These are phyloP conservation scores for Basidioascus undulatus DNA, from an alignment of 768 basidiomycete species.

Conservation along the genomic window DNA sequence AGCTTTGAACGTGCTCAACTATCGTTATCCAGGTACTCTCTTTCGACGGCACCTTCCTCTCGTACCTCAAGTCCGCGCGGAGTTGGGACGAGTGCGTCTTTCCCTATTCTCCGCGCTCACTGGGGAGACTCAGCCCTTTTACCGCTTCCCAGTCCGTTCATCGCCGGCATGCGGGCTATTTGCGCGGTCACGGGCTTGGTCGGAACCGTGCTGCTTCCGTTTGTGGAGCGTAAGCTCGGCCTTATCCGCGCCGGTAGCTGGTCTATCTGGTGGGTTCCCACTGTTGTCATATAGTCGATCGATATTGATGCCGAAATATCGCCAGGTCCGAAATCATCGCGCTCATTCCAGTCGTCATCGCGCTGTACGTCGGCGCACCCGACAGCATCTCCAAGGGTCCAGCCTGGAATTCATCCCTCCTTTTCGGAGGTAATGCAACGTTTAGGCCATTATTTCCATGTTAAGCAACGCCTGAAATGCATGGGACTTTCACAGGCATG, in stretches of 20 bases:
- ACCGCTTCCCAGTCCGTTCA: slow-evolving; percentile 24
- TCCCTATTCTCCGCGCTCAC: too few relatives aligned
- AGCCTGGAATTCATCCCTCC: slow-evolving; percentile 19
- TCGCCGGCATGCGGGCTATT: slow-evolving; percentile 25
- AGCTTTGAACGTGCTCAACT: too few relatives aligned
- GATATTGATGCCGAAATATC: too few relatives aligned
- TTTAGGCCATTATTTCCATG: too few relatives aligned
- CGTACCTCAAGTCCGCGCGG: slow-evolving; percentile 24
- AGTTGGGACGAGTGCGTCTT: too few relatives aligned
- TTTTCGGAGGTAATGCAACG: slow-evolving; percentile 21
- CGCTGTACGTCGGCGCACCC: slow-evolving; percentile 17
- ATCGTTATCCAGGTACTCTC: too few relatives aligned
- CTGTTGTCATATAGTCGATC: too few relatives aligned
- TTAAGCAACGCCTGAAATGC: too few relatives aligned
- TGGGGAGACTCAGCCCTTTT: too few relatives aligned
- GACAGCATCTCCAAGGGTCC: slow-evolving; percentile 7
- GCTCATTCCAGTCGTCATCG: slow-evolving; percentile 23
- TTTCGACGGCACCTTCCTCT: slow-evolving; percentile 30
- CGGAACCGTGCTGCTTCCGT: slow-evolving; percentile 22
- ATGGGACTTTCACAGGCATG: slow-evolving; percentile 24
- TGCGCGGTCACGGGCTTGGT: slow-evolving; percentile 24
- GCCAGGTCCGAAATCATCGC: slow-evolving; percentile 21
- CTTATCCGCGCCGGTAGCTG: slow-evolving; percentile 25
- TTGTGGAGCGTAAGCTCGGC: slow-evolving; percentile 21
- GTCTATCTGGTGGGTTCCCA: slow-evolving; percentile 23